Evolutionary conservation across 345 rosid genomes (phyloP).

Genomic region (Pistacia integerrima): DNA sequence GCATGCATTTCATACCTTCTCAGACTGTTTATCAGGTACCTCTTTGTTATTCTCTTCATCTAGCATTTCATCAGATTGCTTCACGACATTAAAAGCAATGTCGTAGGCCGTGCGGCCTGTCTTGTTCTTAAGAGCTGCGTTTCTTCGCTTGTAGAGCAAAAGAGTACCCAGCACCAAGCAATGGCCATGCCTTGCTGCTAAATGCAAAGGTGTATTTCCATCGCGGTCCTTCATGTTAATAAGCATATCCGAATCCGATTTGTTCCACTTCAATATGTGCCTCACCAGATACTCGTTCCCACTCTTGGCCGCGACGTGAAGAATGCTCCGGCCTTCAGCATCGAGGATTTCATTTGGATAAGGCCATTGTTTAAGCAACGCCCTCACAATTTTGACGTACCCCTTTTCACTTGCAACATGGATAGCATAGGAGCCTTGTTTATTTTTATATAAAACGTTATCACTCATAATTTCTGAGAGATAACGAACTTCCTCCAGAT

Average conservation of each 20-base stretch:
- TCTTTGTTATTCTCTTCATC: too few species aligned
- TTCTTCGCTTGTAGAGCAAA: too few species aligned
- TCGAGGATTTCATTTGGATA: constrained; percentile 20
- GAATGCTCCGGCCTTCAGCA: constrained; percentile 26
- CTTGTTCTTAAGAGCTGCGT: constrained; percentile 8
- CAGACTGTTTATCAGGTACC: too few species aligned
- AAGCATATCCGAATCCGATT: not conserved
- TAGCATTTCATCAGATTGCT: too few species aligned
- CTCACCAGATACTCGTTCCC: constrained; percentile 15
- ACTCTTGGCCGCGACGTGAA: constrained; percentile 32
- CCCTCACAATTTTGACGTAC: constrained; percentile 4
- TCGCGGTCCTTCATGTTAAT: constrained; percentile 24
- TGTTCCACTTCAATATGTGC: constrained; percentile 12
- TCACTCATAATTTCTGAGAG: not conserved
- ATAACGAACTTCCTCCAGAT: not conserved
- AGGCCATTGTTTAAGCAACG: constrained; percentile 21
- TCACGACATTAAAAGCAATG: too few species aligned
- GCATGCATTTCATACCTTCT: too few species aligned
- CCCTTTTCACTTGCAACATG: constrained; percentile 31
- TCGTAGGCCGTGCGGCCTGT: constrained; percentile 22
- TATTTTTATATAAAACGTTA: not conserved
- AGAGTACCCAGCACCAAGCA: constrained; percentile 6
- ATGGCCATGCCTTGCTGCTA: constrained; percentile 27
- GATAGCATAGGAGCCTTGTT: constrained; percentile 29
- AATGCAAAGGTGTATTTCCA: constrained; percentile 42